These are phyloP conservation scores for Xylaria sp. DNA, from an alignment of 2,329 filamentous ascomycete species.

Conservation along the genomic window DNA sequence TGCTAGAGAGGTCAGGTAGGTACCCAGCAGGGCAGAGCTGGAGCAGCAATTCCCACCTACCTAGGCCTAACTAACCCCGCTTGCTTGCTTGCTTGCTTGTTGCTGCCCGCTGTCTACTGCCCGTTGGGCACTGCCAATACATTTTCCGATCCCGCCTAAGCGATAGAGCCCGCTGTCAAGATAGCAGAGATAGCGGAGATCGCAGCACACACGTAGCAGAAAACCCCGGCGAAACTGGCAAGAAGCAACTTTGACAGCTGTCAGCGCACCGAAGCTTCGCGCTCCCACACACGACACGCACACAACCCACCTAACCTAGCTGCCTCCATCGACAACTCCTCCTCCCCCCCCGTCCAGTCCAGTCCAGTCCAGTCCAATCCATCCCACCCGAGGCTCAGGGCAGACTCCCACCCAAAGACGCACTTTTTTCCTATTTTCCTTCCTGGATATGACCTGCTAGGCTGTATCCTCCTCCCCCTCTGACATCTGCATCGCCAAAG, in stretches of 20 bases:
- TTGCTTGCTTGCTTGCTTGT: neutral
- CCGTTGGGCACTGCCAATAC: constrained; percentile 11
- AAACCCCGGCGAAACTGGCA: neutral
- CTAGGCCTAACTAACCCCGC: neutral
- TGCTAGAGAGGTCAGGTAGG: too few relatives aligned
- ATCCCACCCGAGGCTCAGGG: constrained; percentile 26
- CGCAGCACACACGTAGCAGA: neutral
- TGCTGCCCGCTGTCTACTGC: too few relatives aligned
- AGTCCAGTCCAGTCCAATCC: too few relatives aligned
- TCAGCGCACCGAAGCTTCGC: constrained; percentile 6
- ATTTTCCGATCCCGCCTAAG: constrained; percentile 21
- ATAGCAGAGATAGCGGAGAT: neutral
- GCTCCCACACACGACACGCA: neutral
- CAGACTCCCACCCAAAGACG: constrained; percentile 25
- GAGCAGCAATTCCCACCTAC: neutral
- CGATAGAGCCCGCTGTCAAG: constrained; percentile 10
- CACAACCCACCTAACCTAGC: constrained; percentile 9
- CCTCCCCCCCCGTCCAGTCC: constrained; percentile 13
- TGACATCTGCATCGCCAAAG: constrained; percentile 30
- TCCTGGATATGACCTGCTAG: constrained; percentile 45
- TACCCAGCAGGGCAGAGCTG: neutral
- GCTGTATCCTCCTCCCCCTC: constrained; percentile 42
- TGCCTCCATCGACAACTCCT: constrained; percentile 20
- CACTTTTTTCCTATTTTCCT: constrained; percentile 13
- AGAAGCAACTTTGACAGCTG: constrained; percentile 19